Conservation (phyloP, 2,329 filamentous ascomycete genomes). For the Coleophoma eucalyptorum region DNA sequence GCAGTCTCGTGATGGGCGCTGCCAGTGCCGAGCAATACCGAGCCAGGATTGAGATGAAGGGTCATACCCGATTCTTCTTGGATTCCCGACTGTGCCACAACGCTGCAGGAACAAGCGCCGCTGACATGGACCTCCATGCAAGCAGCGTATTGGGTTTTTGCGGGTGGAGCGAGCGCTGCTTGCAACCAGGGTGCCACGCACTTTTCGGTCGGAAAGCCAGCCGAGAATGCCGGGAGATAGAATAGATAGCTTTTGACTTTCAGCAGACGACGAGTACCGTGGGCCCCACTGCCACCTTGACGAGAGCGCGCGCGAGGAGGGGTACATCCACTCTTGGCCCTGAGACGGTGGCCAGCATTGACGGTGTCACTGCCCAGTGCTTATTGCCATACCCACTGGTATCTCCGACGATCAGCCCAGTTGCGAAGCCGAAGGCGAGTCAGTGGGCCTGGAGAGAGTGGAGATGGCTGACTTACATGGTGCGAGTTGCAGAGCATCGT, state of each 20-base stretch:
- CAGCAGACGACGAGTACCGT: background rate
- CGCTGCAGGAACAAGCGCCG: constrained; percentile 26
- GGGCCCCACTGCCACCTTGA: background rate
- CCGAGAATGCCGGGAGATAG: background rate
- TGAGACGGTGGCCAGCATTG: background rate
- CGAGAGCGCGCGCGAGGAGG: background rate
- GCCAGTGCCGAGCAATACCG: background rate
- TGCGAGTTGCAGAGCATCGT: background rate
- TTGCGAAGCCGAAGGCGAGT: background rate
- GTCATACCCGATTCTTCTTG: constrained; percentile 8
- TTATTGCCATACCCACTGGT: background rate
- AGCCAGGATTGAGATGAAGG: background rate
- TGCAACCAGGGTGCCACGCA: background rate
- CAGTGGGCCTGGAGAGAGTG: background rate
- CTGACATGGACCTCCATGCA: constrained; percentile 4
- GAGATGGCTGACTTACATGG: background rate
- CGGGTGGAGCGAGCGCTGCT: background rate
- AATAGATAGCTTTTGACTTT: background rate
- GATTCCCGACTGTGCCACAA: constrained; percentile 19
- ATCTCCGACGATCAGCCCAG: background rate
- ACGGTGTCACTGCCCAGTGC: background rate
- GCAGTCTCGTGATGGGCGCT: background rate
- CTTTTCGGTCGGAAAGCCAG: background rate
- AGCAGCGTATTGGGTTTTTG: background rate
- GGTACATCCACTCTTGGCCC: background rate